Percentiles rank a stretch among this genome's conserved stretches.
Evolutionary conservation across 768 basidiomycete genomes (phyloP).

Genomic region (Chalciporus chontae): DNA sequence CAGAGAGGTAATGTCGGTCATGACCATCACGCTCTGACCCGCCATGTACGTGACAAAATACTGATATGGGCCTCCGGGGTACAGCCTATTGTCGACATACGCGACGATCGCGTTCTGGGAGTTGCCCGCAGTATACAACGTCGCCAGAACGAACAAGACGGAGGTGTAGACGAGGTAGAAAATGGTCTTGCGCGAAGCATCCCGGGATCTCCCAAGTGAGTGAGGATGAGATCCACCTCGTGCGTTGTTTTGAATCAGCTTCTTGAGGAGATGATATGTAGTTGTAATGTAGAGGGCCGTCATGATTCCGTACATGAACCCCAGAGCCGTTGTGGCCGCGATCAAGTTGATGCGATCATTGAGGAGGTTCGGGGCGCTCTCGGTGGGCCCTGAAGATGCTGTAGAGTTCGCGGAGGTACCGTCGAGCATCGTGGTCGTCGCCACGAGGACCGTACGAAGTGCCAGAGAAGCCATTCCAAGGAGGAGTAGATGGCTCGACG

Average conservation of each 20-base stretch:
- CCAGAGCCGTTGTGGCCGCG: slow-evolving; percentile 23
- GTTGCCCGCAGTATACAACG: slow-evolving; percentile 27
- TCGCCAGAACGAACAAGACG: slow-evolving; percentile 25
- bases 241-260: slow-evolving; percentile 7
- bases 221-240: slow-evolving; percentile 8
- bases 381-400: slow-evolving; percentile 1
- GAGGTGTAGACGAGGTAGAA: slow-evolving; percentile 27
- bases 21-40: slow-evolving; percentile 19
- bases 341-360: slow-evolving; percentile 25
- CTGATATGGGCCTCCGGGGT: slow-evolving; percentile 22
- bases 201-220: not conserved
- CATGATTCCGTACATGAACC: slow-evolving; percentile 21
- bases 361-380: slow-evolving; percentile 7
- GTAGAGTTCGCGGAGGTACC: slow-evolving; percentile 8
- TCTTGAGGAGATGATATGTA: slow-evolving; percentile 18
- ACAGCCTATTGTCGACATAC: slow-evolving; percentile 30
- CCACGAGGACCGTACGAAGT: slow-evolving; percentile 6
- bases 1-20: slow-evolving; percentile 20
- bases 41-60: slow-evolving; percentile 25
- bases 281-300: slow-evolving; percentile 18
- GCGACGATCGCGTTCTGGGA: slow-evolving; percentile 27
- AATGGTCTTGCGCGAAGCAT: slow-evolving; percentile 17
- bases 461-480: slow-evolving; percentile 4
- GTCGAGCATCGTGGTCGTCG: slow-evolving; percentile 5
- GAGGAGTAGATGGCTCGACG: not conserved